Conservation (phyloP, 2,329 filamentous ascomycete species). For the Hymenoscyphus repandus region DNA sequence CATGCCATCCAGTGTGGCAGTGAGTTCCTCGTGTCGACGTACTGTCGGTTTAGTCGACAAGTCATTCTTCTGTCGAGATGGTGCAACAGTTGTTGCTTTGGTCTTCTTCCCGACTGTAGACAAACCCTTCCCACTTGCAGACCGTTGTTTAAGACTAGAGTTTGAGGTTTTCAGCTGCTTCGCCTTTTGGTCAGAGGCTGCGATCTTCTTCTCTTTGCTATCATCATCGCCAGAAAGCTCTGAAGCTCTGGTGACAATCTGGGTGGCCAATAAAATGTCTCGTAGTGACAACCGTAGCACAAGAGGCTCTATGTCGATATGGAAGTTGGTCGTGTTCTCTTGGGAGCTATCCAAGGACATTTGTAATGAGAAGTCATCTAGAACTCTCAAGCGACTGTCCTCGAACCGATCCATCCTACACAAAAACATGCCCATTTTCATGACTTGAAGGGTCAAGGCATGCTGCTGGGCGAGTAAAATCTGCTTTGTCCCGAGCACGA, state of each 20-base stretch:
- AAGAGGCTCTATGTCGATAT: conserved; percentile 83
- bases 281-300: conserved; percentile 85
- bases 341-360: conserved; percentile 74
- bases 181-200: conserved; percentile 48
- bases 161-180: conserved; percentile 39
- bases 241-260: conserved; percentile 86
- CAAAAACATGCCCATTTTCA: conserved; percentile 94
- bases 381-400: conserved; percentile 79
- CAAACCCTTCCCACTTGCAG: conserved; percentile 51
- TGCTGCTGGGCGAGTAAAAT: conserved; percentile 90
- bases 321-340: conserved; percentile 66
- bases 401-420: conserved; percentile 99
- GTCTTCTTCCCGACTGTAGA: conserved; percentile 46
- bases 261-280: conserved; percentile 89
- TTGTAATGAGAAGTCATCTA: conserved; percentile 93
- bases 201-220: conserved; percentile 34
- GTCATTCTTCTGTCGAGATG: conserved; percentile 36
- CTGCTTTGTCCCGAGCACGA: conserved; percentile 91
- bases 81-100: conserved; percentile 32
- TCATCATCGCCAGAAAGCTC: conserved; percentile 69
- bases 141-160: conserved; percentile 45
- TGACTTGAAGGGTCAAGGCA: conserved; percentile 86
- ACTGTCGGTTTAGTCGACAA: conserved; percentile 38
- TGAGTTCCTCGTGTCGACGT: conserved; percentile 65
- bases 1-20: conserved; percentile 80